Base-by-base conservation (phyloP, 2,329 filamentous ascomycete genomes). In the Pseudogymnoascus sp. region DNA sequence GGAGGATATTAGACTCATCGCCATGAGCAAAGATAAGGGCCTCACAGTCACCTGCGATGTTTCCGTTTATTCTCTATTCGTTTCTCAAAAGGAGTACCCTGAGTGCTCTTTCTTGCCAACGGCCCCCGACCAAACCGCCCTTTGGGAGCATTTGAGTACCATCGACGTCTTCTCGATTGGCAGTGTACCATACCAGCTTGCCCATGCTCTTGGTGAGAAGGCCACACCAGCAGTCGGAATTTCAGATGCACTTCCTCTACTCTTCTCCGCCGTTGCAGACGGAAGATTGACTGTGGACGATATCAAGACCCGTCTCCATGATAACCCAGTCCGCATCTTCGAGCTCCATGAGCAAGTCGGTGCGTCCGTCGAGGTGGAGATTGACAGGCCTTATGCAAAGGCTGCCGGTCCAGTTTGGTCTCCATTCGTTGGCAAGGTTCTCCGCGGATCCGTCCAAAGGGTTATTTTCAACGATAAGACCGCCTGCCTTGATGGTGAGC, bases 101-200 rank as follows among this genome's bases (percentile, higher is more conserved):
- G 80, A 84, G 63, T 90, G 84, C 72, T 77, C 80, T 64, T 82
- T 84, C 69, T 78, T 92, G 61, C 89, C 89, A 10, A 87, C 85
- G 2, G 77, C 75, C 19, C 78, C 83, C 65, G 89, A 92, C 69
- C 89, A 92, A 74, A 78, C 82, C 63, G 87, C 87, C 39, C 80
- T 92, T 11, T 92, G 89, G 89, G 83, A 88, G 66, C 81, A 91
- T 71, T 76, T 92, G 71, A 79, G 76, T 69, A 86, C 81, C 52
- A 91, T 92, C 68, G 89, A 92, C 71, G 83, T 91, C 62, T 92
- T 92, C 78, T 91, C 88, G 1, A 81, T 92, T 66, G 89, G 89
- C 65, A 91, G 88, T 72, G 77, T 92, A 66, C 90, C 89, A 10
- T 92, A 89, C 75, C 88, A 92, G 74, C 78, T 92, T 64, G 87